These are phyloP conservation scores for bread wheat (Triticum aestivum) DNA, from an alignment of 176 grass and related monocot species.

Conservation along the genomic window IWGSC_CS_RefSeq_v2.1 NC_057804.1:468271311-468271810, in stretches of 20 bases:
- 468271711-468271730: slow-evolving; percentile 14
- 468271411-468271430: background rate
- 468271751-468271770: slow-evolving; percentile 15
- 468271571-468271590: background rate
- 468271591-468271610: background rate
- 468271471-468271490: background rate
- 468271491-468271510: background rate
- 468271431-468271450: background rate
- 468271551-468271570: background rate
- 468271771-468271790: slow-evolving; percentile 86
- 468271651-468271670: slow-evolving; percentile 7
- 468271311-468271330: background rate
- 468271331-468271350: background rate
- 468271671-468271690: slow-evolving; percentile 6
- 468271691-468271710: background rate
- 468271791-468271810: slow-evolving; percentile 79
- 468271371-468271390: slow-evolving; percentile 1
- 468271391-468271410: background rate
- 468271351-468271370: background rate
- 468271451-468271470: background rate
- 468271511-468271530: background rate
- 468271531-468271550: background rate
- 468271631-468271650: background rate
- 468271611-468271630: background rate
- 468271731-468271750: background rate